phyloP scores from a whole-genome alignment of 192 early-diverging fungal species.

The Coemansia sp. region DNA sequence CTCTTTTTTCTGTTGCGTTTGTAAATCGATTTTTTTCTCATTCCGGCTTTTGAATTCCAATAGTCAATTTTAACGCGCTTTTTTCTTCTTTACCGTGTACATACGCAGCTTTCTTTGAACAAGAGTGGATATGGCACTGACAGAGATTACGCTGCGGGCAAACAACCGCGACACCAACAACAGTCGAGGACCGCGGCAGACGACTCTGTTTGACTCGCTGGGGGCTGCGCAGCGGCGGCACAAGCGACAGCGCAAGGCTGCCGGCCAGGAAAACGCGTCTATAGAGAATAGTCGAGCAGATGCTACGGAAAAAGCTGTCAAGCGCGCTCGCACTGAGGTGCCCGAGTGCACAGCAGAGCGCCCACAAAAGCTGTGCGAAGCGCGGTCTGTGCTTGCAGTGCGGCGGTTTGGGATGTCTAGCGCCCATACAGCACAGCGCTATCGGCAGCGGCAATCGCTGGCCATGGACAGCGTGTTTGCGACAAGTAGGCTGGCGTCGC shows the following conservation, averaged over 20 bases:
- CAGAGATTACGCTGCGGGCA: slow-evolving; percentile 40
- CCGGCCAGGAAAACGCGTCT: slow-evolving; percentile 17
- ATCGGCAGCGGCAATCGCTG: slow-evolving; percentile 14
- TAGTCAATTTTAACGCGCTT: background rate
- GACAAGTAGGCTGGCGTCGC: slow-evolving; percentile 14
- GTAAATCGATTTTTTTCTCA: background rate
- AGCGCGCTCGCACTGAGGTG: slow-evolving; percentile 4
- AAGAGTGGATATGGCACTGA: slow-evolving; percentile 23
- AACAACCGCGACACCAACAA: slow-evolving; percentile 19
- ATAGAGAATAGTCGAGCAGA: background rate
- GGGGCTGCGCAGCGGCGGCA: slow-evolving; percentile 26
- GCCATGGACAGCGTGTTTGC: slow-evolving; percentile 12
- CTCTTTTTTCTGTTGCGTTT: slow-evolving; percentile 3
- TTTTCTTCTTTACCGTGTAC: slow-evolving; percentile 3
- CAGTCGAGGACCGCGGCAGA: slow-evolving; percentile 19
- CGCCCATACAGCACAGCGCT: slow-evolving; percentile 7
- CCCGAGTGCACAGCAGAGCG: background rate
- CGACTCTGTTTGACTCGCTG: slow-evolving; percentile 41
- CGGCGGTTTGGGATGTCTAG: slow-evolving; percentile 5
- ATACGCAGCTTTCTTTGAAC: background rate
- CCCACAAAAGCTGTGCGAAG: background rate
- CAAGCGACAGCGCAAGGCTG: slow-evolving; percentile 24
- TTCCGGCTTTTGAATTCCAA: background rate
- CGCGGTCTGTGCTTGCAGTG: background rate
- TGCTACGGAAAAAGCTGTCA: slow-evolving; percentile 5